Percentiles rank a stretch among this genome's conserved stretches.
Evolutionary conservation across 805 yeast species (phyloP).

Genomic region (Wickerhamiella alocasiicola): DNA sequence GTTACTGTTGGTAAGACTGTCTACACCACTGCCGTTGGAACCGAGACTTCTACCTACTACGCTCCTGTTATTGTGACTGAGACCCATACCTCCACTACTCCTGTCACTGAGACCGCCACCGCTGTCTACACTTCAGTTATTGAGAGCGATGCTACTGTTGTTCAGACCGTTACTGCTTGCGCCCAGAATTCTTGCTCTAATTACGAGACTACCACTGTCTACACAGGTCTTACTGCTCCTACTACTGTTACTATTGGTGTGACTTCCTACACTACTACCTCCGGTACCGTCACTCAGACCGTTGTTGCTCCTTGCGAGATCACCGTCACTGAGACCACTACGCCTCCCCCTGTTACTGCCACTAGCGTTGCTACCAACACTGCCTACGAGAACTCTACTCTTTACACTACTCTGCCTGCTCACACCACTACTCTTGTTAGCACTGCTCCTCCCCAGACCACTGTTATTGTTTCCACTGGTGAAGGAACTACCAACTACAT

Average conservation of each 20-base stretch:
- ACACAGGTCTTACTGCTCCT: slow-evolving; percentile 8
- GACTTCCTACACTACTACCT: slow-evolving; percentile 3
- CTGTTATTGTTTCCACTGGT: slow-evolving; percentile 7
- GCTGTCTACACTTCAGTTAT: slow-evolving; percentile 6
- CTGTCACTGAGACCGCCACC: slow-evolving; percentile 8
- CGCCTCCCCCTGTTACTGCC: slow-evolving; percentile 10
- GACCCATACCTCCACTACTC: slow-evolving; percentile 8
- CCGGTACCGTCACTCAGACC: slow-evolving; percentile 9
- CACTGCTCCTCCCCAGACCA: slow-evolving; percentile 6
- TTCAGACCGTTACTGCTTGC: slow-evolving; percentile 11
- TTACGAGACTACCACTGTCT: slow-evolving; percentile 6
- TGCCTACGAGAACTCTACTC: neutral
- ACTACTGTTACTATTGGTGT: slow-evolving; percentile 9
- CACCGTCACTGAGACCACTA: slow-evolving; percentile 9
- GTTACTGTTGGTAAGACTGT: slow-evolving; percentile 7
- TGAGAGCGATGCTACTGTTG: slow-evolving; percentile 1
- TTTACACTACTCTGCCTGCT: slow-evolving; percentile 2
- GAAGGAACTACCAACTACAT: slow-evolving; percentile 9
- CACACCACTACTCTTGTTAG: slow-evolving; percentile 4
- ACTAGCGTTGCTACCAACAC: slow-evolving; percentile 3
- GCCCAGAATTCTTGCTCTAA: neutral
- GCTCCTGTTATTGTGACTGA: slow-evolving; percentile 10
- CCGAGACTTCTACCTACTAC: slow-evolving; percentile 9
- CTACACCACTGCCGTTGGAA: slow-evolving; percentile 3
- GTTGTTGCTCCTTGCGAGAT: slow-evolving; percentile 8